phyloP scores from a whole-genome alignment of 1,284 basidiomycete species.

The Phenoliferia sp. region DNA sequence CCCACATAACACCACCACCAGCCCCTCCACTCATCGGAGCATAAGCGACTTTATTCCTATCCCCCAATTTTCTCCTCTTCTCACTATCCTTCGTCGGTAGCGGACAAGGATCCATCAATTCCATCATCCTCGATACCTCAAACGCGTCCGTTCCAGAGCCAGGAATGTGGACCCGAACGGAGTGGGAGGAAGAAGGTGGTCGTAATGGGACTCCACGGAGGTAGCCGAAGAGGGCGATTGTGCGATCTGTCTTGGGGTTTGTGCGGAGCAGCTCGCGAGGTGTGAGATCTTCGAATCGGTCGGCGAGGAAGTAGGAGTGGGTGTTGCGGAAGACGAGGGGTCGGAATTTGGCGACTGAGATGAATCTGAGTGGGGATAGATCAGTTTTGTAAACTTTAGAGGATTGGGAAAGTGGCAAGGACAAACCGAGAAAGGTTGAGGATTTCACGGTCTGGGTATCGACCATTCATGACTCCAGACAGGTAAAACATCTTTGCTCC shows the following conservation, averaged over 20 bases:
- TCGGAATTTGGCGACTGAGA: constrained; percentile 97
- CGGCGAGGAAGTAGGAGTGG: constrained; percentile 93
- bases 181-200: constrained; percentile 51
- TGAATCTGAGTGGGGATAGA: constrained; percentile 53
- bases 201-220: constrained; percentile 82
- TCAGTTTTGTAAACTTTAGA: not conserved
- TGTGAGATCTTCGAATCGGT: constrained; percentile 93
- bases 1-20: constrained; percentile 75
- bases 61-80: constrained; percentile 84
- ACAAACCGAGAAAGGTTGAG: constrained; percentile 76
- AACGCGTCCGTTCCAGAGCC: constrained; percentile 71
- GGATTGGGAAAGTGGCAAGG: not conserved
- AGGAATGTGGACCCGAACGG: constrained; percentile 84
- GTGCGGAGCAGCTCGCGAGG: constrained; percentile 75
- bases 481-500: constrained; percentile 98
- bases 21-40: constrained; percentile 94
- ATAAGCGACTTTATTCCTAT: constrained; percentile 92
- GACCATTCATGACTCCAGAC: constrained; percentile 93
- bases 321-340: constrained; percentile 92
- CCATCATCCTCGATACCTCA: constrained; percentile 61
- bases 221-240: constrained; percentile 90
- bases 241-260: constrained; percentile 83
- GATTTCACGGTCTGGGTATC: constrained; percentile 96
- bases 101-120: constrained; percentile 88
- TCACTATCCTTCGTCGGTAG: constrained; percentile 87